Conservation (phyloP, 371 early-diverging fungal genomes). For the Capillidium heterosporum region DNA sequence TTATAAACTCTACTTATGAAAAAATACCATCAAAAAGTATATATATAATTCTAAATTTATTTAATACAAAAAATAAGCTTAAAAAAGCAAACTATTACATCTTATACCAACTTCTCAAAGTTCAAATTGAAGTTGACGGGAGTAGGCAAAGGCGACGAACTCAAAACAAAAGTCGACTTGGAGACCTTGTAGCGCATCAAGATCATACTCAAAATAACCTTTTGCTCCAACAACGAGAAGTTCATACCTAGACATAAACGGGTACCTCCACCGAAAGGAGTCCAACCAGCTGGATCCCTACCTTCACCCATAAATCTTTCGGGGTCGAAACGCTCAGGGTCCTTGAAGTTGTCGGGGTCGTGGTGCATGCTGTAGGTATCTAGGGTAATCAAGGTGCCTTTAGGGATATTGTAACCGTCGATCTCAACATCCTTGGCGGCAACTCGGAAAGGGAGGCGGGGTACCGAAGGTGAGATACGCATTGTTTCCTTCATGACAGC, state of each 20-base stretch:
- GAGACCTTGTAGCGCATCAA: not conserved
- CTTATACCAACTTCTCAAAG: no score
- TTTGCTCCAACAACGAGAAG: not conserved
- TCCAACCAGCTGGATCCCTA: slow-evolving; percentile 2
- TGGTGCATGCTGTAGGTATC: slow-evolving; percentile 12
- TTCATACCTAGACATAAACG: no score
- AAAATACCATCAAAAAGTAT: no score
- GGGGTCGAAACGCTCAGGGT: slow-evolving; percentile 16
- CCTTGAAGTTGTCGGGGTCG: slow-evolving; percentile 11
- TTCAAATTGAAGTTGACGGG: no score
- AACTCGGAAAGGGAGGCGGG: not conserved
- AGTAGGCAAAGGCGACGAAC: no score
- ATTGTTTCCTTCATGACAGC: slow-evolving; percentile 10
- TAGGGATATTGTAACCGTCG: slow-evolving; percentile 5
- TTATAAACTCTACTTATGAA: no score
- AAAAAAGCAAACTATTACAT: no score
- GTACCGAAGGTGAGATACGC: slow-evolving; percentile 8
- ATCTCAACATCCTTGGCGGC: not conserved
- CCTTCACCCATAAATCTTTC: slow-evolving; percentile 9
- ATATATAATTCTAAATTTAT: no score
- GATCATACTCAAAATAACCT: not conserved
- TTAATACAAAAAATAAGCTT: no score
- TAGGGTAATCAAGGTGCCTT: slow-evolving; percentile 10
- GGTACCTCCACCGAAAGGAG: no score
- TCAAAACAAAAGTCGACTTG: no score